Evolutionary conservation across 2,329 filamentous ascomycete genomes (phyloP).

Genomic region (Conoideocrella luteorostrata): DNA sequence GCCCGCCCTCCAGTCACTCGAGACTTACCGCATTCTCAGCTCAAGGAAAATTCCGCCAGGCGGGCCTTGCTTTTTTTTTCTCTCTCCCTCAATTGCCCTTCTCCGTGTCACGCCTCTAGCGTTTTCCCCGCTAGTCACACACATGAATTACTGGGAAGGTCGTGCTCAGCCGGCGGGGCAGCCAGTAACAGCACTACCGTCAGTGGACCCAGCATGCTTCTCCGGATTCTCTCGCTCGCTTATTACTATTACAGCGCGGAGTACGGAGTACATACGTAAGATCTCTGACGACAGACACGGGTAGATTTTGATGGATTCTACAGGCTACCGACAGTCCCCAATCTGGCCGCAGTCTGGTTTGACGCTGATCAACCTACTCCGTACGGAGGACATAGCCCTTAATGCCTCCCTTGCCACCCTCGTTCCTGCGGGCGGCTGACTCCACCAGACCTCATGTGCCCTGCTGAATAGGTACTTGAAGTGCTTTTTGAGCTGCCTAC

Average conservation of each 20-base stretch:
- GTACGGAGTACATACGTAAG: no score
- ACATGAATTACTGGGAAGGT: neutral
- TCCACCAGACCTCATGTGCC: no score
- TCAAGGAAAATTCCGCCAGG: neutral
- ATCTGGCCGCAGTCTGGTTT: neutral
- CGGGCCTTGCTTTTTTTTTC: neutral
- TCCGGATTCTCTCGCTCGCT: constrained; percentile 2
- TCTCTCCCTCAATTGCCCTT: no score
- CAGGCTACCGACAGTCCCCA: neutral
- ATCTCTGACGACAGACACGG: neutral
- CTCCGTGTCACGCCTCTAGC: no score
- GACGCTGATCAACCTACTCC: no score
- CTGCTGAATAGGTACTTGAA: no score
- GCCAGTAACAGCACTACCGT: neutral
- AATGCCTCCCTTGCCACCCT: no score
- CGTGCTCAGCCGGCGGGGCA: neutral
- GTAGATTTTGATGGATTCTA: neutral
- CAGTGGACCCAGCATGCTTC: neutral
- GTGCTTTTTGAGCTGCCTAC: no score
- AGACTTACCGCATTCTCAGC: neutral
- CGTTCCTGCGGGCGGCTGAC: no score
- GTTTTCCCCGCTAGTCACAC: no score
- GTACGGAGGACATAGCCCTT: no score
- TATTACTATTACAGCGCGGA: no score
- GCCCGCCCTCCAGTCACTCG: neutral